Base-by-base conservation (phyloP, 73 alveolate genomes). In the Diophrys appendiculata region DNA sequence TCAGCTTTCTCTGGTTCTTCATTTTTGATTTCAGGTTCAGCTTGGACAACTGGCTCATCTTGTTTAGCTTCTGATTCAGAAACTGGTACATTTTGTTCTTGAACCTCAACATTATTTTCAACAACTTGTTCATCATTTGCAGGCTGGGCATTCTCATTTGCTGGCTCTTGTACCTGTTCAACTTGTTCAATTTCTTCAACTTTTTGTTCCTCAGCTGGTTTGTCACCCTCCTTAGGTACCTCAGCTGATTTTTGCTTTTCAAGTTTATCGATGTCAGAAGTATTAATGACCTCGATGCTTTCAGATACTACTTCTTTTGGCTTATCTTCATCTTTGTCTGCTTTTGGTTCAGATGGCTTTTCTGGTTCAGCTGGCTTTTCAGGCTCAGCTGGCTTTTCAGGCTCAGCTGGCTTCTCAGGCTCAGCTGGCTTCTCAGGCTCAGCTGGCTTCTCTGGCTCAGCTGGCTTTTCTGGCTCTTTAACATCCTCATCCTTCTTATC, bases 381-480 rank as follows among this genome's bases (percentile, higher is more conserved):
- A n/a, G n/a, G n/a, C n/a, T n/a, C n/a, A n/a, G n/a, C n/a, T n/a
- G n/a, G n/a, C n/a, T n/a, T n/a, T n/a, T n/a, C n/a, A n/a, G n/a
- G n/a, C n/a, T n/a, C n/a, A n/a, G n/a, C n/a, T n/a, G n/a, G n/a
- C 76, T 67, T 67, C 76, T 67, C 30, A 1, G 14, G 76, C 14
- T 29, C 2, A 23, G 53, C 1, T 24, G 34, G 23, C 76, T 26
- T 1, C 34, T n/a, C n/a, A n/a, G n/a, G n/a, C n/a, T n/a, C n/a
- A n/a, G n/a, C n/a, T n/a, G n/a, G 34, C 29, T 67, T 67, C 76
- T 64, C 72, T 64, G 14, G 33, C 31, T 64, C 29, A 8, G n/a
- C 11, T 24, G 14, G n/a, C 13, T 64, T 32, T 14, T 64, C 72
- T 30, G 64, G 29, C 29, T 70, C 2, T 5, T n/a, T n/a, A n/a